Evolutionary conservation across 352 stramenopile genomes (phyloP), one percentile per base, ranked within the genome.

Genomic region (Phytophthora brassicae): DNA sequence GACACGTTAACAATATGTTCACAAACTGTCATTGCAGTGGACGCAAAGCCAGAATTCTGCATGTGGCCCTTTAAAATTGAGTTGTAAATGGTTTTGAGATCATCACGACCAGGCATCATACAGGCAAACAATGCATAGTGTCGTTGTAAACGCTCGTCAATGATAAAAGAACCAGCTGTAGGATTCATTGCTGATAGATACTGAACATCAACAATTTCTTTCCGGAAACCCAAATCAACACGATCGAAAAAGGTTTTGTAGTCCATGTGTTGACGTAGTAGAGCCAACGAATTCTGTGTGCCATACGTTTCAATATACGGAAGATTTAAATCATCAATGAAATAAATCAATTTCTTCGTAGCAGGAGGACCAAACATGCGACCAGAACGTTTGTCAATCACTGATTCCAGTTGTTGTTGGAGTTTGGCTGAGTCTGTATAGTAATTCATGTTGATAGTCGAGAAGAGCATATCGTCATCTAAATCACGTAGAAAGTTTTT

Each of bases 381-480:
- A 0, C 96, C 95, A 2, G 92, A 98, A 29, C 95, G 88, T 74
- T 98, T 98, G 67, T 99, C 96, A 60, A 99, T 98, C 31, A 98
- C 94, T 0, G 96, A 92, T 68, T 99, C 96, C 20, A 99, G 73
- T 58, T 99, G 95, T 56, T 97, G 86, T 62, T 98, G 94, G 7
- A 98, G 68, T 44, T 96, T 97, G 67, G 88, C 96, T 19, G 91
- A 98, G 65, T 98, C 91, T 3, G 91, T 98, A 75, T 97, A 98
- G 75, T 98, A 98, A 60, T 96, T 98, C 95, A 99, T 98, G 73
- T 98, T 98, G 73, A 99, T 98, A 61, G 88, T 98, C 49, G 94
- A 97, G 70, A 91, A 97, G 26, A 99, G 74, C 80, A 99, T 97
- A 49, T 97, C 91, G 45, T 99, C 96, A 44, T 95, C 83, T 0